phyloP scores from a whole-genome alignment of 768 basidiomycete species.

The Hygrophorus russula region DNA sequence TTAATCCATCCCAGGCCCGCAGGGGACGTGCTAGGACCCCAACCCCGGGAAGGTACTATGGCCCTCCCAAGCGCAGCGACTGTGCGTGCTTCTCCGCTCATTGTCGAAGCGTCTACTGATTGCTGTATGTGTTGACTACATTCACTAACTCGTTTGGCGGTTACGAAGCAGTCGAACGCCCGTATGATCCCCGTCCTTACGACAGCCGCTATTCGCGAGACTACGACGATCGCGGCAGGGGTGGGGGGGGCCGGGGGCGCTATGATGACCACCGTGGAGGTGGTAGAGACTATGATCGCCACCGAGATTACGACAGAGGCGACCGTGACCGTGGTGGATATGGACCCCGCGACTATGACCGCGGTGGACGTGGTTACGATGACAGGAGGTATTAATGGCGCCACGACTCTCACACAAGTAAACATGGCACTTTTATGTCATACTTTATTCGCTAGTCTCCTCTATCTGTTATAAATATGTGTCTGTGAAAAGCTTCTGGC shows the following conservation, averaged over 20 bases:
- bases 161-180: constrained; percentile 52
- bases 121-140: constrained; percentile 1
- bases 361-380: constrained; percentile 11
- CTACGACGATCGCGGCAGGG: constrained; percentile 34
- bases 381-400: constrained; percentile 9
- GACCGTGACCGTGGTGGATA: constrained; percentile 27
- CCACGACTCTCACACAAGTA: background rate
- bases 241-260: constrained; percentile 19
- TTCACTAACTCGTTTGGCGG: constrained; percentile 3
- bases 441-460: no score
- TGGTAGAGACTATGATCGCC: constrained; percentile 36
- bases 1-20: constrained; percentile 46
- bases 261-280: constrained; percentile 38
- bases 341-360: constrained; percentile 26
- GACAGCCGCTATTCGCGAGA: constrained; percentile 77
- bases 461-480: background rate
- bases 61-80: constrained; percentile 75
- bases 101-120: no score
- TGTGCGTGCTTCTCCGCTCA: constrained; percentile 23
- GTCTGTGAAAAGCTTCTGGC: constrained; percentile 9
- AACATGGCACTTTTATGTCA: background rate
- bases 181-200: constrained; percentile 87
- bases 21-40: constrained; percentile 85
- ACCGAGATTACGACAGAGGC: constrained; percentile 25
- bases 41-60: constrained; percentile 92